A percentile compares a stretch with the other conserved stretches of the same genome.
Conservation (phyloP, 129 eudicot species). For the Scalesia atractyloides region DNA sequence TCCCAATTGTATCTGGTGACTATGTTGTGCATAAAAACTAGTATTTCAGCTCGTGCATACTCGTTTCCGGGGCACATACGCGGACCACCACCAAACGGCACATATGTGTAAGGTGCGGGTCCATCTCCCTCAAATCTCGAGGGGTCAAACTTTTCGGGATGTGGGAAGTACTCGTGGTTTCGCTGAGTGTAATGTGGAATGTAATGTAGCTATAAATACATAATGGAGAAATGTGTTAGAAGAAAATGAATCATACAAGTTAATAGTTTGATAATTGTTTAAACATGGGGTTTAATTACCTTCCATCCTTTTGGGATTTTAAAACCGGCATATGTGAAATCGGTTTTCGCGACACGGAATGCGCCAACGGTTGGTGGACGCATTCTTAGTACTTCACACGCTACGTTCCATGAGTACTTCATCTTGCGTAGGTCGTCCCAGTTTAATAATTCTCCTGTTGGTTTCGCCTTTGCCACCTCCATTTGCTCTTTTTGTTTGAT, state of each 20-base stretch:
- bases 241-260: not conserved
- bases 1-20: conserved; percentile 37
- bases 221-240: not conserved
- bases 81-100: conserved; percentile 45
- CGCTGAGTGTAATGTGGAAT: conserved; percentile 46
- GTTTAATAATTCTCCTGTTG: conserved; percentile 19
- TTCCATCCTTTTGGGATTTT: conserved; percentile 48
- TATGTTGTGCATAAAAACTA: conserved; percentile 42
- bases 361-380: conserved; percentile 48
- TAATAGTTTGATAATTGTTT: not conserved
- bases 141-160: conserved; percentile 45
- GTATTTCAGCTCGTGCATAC: conserved; percentile 40
- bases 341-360: conserved; percentile 41
- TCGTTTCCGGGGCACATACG: conserved; percentile 47
- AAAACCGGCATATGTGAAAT: conserved; percentile 36
- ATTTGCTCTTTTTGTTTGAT: conserved; percentile 36
- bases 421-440: conserved; percentile 45
- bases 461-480: conserved; percentile 34
- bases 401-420: conserved; percentile 47
- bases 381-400: conserved; percentile 43
- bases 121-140: conserved; percentile 44
- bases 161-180: conserved; percentile 37
- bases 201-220: conserved; percentile 36
- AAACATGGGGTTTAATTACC: conserved; percentile 24
- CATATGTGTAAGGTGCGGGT: conserved; percentile 43